Conservation (phyloP, 192 early-diverging fungal genomes). For the Blastocladiella britannica region DNA sequence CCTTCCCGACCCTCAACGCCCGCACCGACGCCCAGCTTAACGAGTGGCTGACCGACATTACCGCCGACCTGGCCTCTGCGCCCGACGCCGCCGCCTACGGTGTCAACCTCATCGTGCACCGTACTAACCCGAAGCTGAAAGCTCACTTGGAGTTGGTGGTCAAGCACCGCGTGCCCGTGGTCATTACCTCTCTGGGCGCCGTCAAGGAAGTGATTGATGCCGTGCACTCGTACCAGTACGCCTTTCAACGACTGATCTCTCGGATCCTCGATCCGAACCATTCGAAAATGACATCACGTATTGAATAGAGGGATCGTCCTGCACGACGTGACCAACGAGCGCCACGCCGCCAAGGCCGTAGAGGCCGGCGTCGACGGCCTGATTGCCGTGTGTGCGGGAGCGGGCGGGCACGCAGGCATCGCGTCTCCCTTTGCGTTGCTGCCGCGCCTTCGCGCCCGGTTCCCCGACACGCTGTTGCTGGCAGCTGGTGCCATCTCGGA, state of each 20-base stretch:
- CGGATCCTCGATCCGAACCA: too few relatives aligned
- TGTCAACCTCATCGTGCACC: constrained; percentile 16
- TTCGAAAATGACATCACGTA: too few relatives aligned
- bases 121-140: constrained; percentile 10
- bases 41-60: constrained; percentile 9
- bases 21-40: constrained; percentile 7
- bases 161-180: constrained; percentile 9
- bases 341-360: constrained; percentile 10
- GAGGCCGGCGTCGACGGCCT: constrained; percentile 12
- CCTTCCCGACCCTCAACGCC: constrained; percentile 13
- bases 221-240: constrained; percentile 7
- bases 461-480: constrained; percentile 5
- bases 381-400: constrained; percentile 13
- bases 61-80: neutral
- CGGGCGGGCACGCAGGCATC: constrained; percentile 13
- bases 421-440: constrained; percentile 11
- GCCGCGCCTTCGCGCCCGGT: constrained; percentile 6
- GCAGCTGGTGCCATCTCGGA: constrained; percentile 8
- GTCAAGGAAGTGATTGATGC: constrained; percentile 9
- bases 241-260: too few relatives aligned
- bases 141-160: constrained; percentile 8
- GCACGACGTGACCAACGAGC: constrained; percentile 13
- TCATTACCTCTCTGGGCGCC: constrained; percentile 13
- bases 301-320: constrained; percentile 8
- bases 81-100: constrained; percentile 4